Evolutionary conservation across 495 filamentous ascomycete genomes (phyloP).

Genomic region (Podospora pseudoanserina): DNA sequence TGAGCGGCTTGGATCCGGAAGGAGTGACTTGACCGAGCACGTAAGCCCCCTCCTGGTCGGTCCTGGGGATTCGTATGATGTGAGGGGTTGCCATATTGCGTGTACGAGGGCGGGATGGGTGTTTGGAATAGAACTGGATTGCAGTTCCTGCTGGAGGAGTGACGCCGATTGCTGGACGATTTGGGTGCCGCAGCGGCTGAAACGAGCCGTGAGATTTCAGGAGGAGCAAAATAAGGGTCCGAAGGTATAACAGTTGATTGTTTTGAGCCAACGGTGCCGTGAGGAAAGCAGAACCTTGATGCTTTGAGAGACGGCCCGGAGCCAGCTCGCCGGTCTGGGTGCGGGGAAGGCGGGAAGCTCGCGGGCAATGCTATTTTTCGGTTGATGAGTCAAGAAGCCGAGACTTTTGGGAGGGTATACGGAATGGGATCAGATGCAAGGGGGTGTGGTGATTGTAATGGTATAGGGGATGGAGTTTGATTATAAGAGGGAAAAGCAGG

Average conservation of each 20-base stretch:
- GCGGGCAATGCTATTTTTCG: constrained; percentile 4
- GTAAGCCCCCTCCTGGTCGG: constrained; percentile 49
- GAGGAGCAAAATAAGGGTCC: not conserved
- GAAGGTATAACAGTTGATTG: not conserved
- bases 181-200: not conserved
- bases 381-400: not conserved
- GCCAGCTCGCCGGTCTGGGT: constrained; percentile 2
- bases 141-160: too few species aligned
- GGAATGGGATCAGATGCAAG: not conserved
- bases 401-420: not conserved
- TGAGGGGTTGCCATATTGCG: constrained; percentile 19
- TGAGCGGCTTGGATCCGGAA: constrained; percentile 48
- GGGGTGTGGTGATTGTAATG: constrained; percentile 5
- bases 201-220: not conserved
- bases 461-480: not conserved
- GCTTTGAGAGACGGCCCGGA: constrained; percentile 6
- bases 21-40: constrained; percentile 56
- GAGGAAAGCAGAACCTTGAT: not conserved
- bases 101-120: constrained; percentile 8
- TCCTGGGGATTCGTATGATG: constrained; percentile 55
- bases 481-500: not conserved
- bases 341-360: constrained; percentile 4
- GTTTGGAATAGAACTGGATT: constrained; percentile 6
- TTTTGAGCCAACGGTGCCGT: not conserved
- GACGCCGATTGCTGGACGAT: not conserved